phyloP scores from a whole-genome alignment of 805 yeast genomes.

The Ogataea henricii region DNA sequence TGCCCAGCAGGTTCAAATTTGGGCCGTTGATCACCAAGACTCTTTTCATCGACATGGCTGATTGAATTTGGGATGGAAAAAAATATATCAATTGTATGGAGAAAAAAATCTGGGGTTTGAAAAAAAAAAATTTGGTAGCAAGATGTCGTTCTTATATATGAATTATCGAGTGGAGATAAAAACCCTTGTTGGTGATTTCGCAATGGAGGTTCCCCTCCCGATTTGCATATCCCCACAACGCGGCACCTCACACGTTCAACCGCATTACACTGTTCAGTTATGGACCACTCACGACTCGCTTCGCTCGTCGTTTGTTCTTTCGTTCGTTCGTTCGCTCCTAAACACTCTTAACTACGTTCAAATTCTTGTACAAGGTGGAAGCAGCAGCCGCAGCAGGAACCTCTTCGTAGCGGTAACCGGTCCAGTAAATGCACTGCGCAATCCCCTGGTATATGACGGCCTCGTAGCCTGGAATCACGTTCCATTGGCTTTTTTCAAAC shows the following conservation, averaged over 20 bases:
- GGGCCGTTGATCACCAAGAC: constrained; percentile 7
- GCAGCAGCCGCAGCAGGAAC: constrained; percentile 7
- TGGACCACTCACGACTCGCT: too few species aligned
- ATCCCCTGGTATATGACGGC: constrained; percentile 17
- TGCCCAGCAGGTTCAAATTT: constrained; percentile 7
- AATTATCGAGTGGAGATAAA: too few species aligned
- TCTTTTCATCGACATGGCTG: not conserved
- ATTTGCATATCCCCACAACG: too few species aligned
- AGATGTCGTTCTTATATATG: too few species aligned
- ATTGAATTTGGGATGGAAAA: too few species aligned
- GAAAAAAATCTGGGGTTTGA: not conserved
- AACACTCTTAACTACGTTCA: not conserved
- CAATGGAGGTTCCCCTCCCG: too few species aligned
- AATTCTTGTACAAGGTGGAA: constrained; percentile 6
- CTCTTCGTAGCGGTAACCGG: constrained; percentile 9
- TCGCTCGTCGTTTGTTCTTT: not conserved
- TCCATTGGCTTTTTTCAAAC: constrained; percentile 11
- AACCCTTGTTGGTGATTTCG: too few species aligned
- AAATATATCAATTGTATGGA: not conserved
- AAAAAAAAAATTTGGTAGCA: too few species aligned
- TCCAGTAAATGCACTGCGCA: constrained; percentile 15
- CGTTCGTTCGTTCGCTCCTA: not conserved
- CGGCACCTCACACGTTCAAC: too few species aligned
- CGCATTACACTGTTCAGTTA: too few species aligned
- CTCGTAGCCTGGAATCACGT: constrained; percentile 17